A percentile compares a stretch with the other conserved stretches of the same genome.
Conservation (phyloP, 768 basidiomycete species). For the Xerocomellus intermedius region DNA sequence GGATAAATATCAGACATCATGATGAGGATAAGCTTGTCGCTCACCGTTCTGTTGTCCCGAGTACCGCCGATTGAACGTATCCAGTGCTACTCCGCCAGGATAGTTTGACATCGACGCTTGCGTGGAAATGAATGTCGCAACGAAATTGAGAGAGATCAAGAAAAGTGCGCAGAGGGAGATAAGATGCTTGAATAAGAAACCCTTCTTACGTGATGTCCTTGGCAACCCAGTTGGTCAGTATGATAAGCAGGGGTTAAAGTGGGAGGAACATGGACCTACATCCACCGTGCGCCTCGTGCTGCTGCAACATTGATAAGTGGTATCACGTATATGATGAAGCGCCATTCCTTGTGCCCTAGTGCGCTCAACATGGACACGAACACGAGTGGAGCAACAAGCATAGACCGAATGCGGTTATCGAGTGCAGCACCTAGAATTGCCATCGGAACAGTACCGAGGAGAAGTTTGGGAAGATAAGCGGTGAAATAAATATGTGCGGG, state of each 20-base stretch:
- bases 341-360: constrained; percentile 96
- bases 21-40: background rate
- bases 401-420: constrained; percentile 48
- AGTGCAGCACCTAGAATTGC: constrained; percentile 49
- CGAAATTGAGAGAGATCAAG: constrained; percentile 52
- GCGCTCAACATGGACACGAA: constrained; percentile 68
- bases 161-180: constrained; percentile 44
- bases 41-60: constrained; percentile 33
- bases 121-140: constrained; percentile 51
- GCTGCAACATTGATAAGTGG: constrained; percentile 81
- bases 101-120: constrained; percentile 74
- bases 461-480: constrained; percentile 71
- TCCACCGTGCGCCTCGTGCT: constrained; percentile 56
- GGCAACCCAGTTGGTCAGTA: background rate
- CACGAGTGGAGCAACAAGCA: constrained; percentile 49
- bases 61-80: constrained; percentile 55
- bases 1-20: background rate
- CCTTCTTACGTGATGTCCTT: constrained; percentile 52
- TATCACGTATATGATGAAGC: constrained; percentile 87
- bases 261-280: constrained; percentile 48
- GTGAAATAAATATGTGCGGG: constrained; percentile 68
- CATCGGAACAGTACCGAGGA: constrained; percentile 63
- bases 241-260: background rate
- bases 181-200: constrained; percentile 44
- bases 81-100: constrained; percentile 80